phyloP scores from a whole-genome alignment of 257 asterid species.

The Handroanthus guayacan region DNA sequence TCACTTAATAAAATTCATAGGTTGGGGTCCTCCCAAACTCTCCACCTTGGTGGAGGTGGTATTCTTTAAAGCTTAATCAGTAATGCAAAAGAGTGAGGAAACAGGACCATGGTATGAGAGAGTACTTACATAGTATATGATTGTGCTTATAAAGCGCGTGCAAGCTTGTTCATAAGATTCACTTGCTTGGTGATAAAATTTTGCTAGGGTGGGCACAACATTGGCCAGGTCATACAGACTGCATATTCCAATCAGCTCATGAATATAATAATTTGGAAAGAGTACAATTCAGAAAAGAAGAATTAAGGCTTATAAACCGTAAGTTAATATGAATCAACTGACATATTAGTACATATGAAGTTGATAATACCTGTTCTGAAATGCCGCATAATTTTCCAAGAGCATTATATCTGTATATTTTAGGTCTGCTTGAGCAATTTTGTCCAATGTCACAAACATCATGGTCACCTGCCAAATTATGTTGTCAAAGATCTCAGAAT shows the following conservation, averaged over 20 bases:
- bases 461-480: constrained; percentile 78
- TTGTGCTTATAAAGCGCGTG: constrained; percentile 77
- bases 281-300: background rate
- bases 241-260: constrained; percentile 49
- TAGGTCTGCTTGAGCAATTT: constrained; percentile 84
- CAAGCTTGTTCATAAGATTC: constrained; percentile 96
- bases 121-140: constrained; percentile 81
- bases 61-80: background rate
- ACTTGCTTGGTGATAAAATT: constrained; percentile 98
- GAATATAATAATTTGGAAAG: constrained; percentile 27
- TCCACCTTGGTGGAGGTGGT: background rate
- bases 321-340: constrained; percentile 9
- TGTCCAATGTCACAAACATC: constrained; percentile 97
- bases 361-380: constrained; percentile 85
- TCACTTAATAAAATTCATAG: background rate
- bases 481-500: constrained; percentile 39
- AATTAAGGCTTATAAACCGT: background rate
- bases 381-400: constrained; percentile 96
- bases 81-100: constrained; percentile 25
- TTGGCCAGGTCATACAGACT: constrained; percentile 97
- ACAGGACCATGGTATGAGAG: constrained; percentile 14
- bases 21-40: background rate
- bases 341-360: constrained; percentile 24
- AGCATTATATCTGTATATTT: constrained; percentile 87
- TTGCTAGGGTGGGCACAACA: constrained; percentile 92